Evolutionary conservation across 2,329 filamentous ascomycete genomes (phyloP), one percentile per base, ranked within the genome.

Genomic region (Neonectria punicea): DNA sequence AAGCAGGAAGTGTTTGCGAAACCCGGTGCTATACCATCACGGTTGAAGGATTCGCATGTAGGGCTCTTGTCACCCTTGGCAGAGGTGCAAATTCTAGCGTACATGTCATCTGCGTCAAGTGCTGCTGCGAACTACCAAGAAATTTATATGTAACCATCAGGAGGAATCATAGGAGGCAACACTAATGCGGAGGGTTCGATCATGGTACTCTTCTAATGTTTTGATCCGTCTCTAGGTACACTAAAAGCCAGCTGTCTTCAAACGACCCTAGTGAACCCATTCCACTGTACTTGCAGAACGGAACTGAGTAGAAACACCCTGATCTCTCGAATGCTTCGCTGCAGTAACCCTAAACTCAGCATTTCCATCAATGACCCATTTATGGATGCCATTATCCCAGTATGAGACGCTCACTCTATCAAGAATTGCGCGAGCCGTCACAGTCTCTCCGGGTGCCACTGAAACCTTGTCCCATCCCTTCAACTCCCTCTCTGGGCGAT

Each of bases 391-490:
- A 25, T 70, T 63, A 30, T 68, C 61, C 63, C 63, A 68, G 28
- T 70, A 70, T 3, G 67, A 70, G 9, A 68, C 25, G 18, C 67
- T 68, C 1, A 68, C 63, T 14, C 53, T 56, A 28, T 68, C 66
- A 11, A 70, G 58, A 8, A 32, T 53, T 5, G 58, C 51, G 4
- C 61, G 63, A 4, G 66, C 66, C 13, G 58, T 63, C 3, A 51
- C 54, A 2, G 67, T 70, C 57, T 67, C 49, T 5, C 66, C 66
- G 1, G 16, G 22, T 4, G 20, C 46, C 0, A 65, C 63, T 2
- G 47, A 47, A 2, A 68, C 63, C 44, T 68, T 70, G 13, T 64
- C 60, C 58, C 67, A 70, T 0, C 67, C 67, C n/a, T 70, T 70
- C 5, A 68, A 55, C n/a, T 70, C 67, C 30, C 56, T 60, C 3